A percentile compares a stretch with the other conserved stretches of the same genome.
These are phyloP conservation scores for Zoysia japonica DNA, from an alignment of 176 grass and related monocot species.

Conservation along the genomic window DNA sequence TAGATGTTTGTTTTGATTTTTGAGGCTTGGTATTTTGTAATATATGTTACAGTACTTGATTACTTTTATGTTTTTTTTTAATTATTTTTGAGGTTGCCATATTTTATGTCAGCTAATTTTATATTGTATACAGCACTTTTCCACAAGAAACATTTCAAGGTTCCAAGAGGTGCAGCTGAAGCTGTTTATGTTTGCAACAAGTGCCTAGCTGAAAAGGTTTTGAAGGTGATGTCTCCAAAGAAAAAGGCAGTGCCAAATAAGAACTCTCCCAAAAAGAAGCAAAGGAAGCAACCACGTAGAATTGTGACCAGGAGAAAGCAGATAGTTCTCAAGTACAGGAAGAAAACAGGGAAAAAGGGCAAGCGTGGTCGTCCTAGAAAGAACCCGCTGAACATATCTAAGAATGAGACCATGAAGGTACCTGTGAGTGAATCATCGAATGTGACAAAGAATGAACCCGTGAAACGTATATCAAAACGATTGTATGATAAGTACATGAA, in stretches of 20 bases:
- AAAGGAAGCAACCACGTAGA: slow-evolving; percentile 40
- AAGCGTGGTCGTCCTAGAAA: slow-evolving; percentile 50
- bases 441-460: slow-evolving; percentile 32
- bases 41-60: slow-evolving; percentile 15
- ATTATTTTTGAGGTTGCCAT: neutral
- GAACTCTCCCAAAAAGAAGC: slow-evolving; percentile 46
- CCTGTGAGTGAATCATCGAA: slow-evolving; percentile 28
- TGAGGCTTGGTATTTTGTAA: neutral
- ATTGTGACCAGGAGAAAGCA: slow-evolving; percentile 56
- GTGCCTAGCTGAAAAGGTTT: slow-evolving; percentile 64
- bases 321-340: slow-evolving; percentile 52
- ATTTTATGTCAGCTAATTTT: slow-evolving; percentile 43
- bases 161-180: slow-evolving; percentile 60
- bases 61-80: no score
- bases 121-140: slow-evolving; percentile 72
- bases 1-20: neutral
- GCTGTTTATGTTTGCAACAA: slow-evolving; percentile 72
- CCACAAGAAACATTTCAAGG: slow-evolving; percentile 91
- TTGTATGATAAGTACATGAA: slow-evolving; percentile 63
- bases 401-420: slow-evolving; percentile 36
- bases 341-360: slow-evolving; percentile 49
- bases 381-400: neutral
- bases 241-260: slow-evolving; percentile 52
- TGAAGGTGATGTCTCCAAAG: slow-evolving; percentile 44
- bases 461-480: slow-evolving; percentile 54